phyloP scores from a whole-genome alignment of 148 eudicot species.

The Diospyros kaki region DNA sequence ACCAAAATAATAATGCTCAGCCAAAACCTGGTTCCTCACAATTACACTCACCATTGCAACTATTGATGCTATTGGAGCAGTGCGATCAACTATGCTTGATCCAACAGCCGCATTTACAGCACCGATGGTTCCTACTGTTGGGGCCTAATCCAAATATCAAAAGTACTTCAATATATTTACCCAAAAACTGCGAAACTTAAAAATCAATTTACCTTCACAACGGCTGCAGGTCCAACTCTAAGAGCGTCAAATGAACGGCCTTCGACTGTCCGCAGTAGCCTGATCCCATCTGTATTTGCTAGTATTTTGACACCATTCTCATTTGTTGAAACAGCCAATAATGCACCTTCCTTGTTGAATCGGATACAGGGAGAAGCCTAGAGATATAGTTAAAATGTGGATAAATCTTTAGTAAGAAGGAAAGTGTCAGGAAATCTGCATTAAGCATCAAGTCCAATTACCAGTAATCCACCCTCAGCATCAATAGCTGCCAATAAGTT shows the following conservation, averaged over 20 bases:
- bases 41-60: constrained; percentile 41
- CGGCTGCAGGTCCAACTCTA: constrained; percentile 50
- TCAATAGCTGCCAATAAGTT: constrained; percentile 56
- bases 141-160: constrained; percentile 35
- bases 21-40: background rate
- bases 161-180: background rate
- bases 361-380: constrained; percentile 91
- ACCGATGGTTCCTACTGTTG: constrained; percentile 49
- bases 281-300: constrained; percentile 69
- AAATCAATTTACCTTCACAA: constrained; percentile 47
- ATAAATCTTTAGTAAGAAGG: constrained; percentile 10
- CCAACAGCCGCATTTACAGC: constrained; percentile 47
- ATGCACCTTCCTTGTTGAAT: constrained; percentile 82
- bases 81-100: constrained; percentile 55
- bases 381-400: constrained; percentile 11
- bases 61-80: constrained; percentile 49
- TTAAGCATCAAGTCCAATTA: constrained; percentile 20
- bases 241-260: constrained; percentile 67
- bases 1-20: background rate
- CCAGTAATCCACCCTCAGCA: constrained; percentile 91
- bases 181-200: constrained; percentile 12
- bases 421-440: background rate
- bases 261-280: constrained; percentile 50
- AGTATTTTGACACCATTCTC: constrained; percentile 86
- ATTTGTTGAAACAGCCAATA: constrained; percentile 81